phyloP scores from a whole-genome alignment of 2,329 filamentous ascomycete species.

The Exophiala viscosa region DNA sequence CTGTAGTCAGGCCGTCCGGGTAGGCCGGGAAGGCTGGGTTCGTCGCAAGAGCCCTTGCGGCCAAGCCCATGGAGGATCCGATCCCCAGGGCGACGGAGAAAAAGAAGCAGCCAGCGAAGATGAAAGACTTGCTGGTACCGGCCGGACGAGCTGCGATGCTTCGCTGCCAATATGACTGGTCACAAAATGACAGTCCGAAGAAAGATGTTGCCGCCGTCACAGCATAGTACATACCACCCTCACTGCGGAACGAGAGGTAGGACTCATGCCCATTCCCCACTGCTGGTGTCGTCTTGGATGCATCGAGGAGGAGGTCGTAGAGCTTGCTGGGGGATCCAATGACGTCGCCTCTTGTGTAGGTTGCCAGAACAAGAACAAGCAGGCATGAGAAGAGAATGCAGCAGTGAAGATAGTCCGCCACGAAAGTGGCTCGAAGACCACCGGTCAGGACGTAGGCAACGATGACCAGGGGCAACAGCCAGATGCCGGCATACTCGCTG shows the following conservation, averaged over 20 bases:
- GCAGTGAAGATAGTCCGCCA: slow-evolving; percentile 49
- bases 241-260: slow-evolving; percentile 80
- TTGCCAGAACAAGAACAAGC: slow-evolving; percentile 73
- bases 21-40: slow-evolving; percentile 42
- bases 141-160: slow-evolving; percentile 39
- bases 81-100: slow-evolving; percentile 36
- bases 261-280: slow-evolving; percentile 73
- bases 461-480: slow-evolving; percentile 74
- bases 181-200: slow-evolving; percentile 11
- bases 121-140: slow-evolving; percentile 8
- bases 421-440: slow-evolving; percentile 59
- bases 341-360: slow-evolving; percentile 69
- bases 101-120: slow-evolving; percentile 11
- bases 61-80: slow-evolving; percentile 45
- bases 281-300: slow-evolving; percentile 66
- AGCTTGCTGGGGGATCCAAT: slow-evolving; percentile 73
- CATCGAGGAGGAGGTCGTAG: slow-evolving; percentile 70
- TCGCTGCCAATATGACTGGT: slow-evolving; percentile 59
- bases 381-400: slow-evolving; percentile 40
- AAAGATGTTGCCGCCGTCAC: slow-evolving; percentile 8
- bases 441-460: slow-evolving; percentile 70
- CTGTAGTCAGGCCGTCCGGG: slow-evolving; percentile 22
- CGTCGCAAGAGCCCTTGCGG: slow-evolving; percentile 41
- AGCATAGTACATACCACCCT: slow-evolving; percentile 48
- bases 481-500: slow-evolving; percentile 76